Evolutionary conservation across 1,139 yeast species (phyloP), one percentile per base, ranked within the genome.

Genomic region (Saccharomyces hybrid): DNA sequence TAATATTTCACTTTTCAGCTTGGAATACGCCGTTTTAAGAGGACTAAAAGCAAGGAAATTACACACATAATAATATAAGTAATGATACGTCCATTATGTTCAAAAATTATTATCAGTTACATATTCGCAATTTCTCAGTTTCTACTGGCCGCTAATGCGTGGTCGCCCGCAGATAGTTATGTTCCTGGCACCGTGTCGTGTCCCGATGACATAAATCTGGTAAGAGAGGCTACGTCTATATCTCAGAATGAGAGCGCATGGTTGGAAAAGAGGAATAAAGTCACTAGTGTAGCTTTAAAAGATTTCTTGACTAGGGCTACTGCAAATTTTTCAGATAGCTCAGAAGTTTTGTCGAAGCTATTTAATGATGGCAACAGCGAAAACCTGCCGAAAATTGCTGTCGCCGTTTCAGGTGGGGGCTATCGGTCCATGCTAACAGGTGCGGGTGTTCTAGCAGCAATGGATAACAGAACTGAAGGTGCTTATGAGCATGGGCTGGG

Each of bases 341-440:
- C 62, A 3, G 29, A 44, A 70, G 19, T 59, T 27, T 27, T 54
- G 14, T 53, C 48, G 26, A 16, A 50, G 34, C 25, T 58, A n/a
- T 50, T 73, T 55, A 59, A 44, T n/a, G 25, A 16, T 9, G 8
- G 16, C 46, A 13, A 26, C 13, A 14, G 16, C 19, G 29, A 26
- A 70, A 57, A 52, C 49, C 59, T 60, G 13, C 69, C 69, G 49
- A 65, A 61, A 51, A 76, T 88, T 53, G 97, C 86, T 3, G 66
- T 89, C 23, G 90, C 96, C 3, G 86, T 88, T 66, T 83, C 93
- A 5, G 97, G 97, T 46, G 97, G 97, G 64, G 95, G 97, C 3
- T 89, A 88, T 71, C 79, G 97, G 56, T 96, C 97, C 52, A 88
- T 89, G 96, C 73, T 89, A 47, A 73, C 77, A 54, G 96, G 96